phyloP scores from a whole-genome alignment of 129 eudicot species.

The Apium graveolens region DNA sequence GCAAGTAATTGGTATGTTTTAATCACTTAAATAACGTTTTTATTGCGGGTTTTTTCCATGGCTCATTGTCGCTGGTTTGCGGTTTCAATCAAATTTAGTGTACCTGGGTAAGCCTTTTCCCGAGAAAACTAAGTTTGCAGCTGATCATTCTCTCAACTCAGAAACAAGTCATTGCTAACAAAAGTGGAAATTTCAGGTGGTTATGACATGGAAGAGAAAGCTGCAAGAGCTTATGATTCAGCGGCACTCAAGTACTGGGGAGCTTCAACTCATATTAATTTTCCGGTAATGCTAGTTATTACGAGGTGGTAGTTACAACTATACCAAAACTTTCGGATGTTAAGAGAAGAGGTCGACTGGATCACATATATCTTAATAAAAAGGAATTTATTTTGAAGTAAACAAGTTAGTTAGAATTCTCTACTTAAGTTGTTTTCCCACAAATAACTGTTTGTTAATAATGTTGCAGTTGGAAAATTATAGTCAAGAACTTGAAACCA shows the following conservation, averaged over 20 bases:
- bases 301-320: neutral
- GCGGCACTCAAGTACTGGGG: conserved; percentile 99
- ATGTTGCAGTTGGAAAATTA: conserved; percentile 68
- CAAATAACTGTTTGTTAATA: neutral
- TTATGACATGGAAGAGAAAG: conserved; percentile 93
- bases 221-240: conserved; percentile 90
- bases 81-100: conserved; percentile 24
- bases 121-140: neutral
- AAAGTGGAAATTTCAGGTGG: conserved; percentile 41
- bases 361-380: neutral
- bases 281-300: conserved; percentile 40
- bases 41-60: conserved; percentile 20
- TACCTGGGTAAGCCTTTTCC: conserved; percentile 50
- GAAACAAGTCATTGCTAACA: neutral
- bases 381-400: too few relatives aligned
- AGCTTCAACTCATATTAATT: conserved; percentile 84
- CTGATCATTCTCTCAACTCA: neutral
- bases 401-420: neutral
- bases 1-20: conserved; percentile 12
- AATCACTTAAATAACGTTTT: conserved; percentile 12
- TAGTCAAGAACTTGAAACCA: conserved; percentile 65
- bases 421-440: neutral
- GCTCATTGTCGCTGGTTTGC: conserved; percentile 20
- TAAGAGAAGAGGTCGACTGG: neutral
- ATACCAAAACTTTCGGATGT: neutral